A percentile compares a stretch with the other conserved stretches of the same genome.
Conservation (phyloP, 768 basidiomycete genomes). For the Pleurotus salmoneostramineus region DNA sequence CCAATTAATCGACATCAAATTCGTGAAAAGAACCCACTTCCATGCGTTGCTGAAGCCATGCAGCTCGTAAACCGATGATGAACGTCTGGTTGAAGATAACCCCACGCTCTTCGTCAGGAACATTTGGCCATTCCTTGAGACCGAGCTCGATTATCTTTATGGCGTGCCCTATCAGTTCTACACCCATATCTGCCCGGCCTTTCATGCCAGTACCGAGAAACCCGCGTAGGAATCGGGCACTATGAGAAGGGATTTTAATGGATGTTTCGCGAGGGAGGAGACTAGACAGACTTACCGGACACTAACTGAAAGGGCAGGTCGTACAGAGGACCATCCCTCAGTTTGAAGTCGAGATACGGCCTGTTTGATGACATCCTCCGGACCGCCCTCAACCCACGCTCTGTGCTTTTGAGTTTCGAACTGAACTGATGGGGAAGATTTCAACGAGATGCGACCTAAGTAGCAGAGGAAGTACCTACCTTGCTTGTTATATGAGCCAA, state of each 20-base stretch:
- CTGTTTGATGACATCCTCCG: not conserved
- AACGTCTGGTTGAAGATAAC: constrained; percentile 38
- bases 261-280: too few relatives aligned
- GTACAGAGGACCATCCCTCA: constrained; percentile 2
- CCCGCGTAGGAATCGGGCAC: constrained; percentile 36
- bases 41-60: constrained; percentile 29
- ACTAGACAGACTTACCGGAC: not conserved
- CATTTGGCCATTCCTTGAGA: constrained; percentile 29
- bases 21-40: constrained; percentile 16
- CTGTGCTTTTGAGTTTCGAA: not conserved
- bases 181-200: constrained; percentile 14
- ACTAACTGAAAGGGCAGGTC: constrained; percentile 2
- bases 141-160: constrained; percentile 43
- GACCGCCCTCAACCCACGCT: not conserved
- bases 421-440: not conserved
- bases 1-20: not conserved
- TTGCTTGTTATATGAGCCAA: not conserved
- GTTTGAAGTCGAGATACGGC: not conserved
- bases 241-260: constrained; percentile 13
- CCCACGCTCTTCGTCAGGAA: constrained; percentile 33
- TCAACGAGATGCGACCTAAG: not conserved
- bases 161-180: constrained; percentile 31
- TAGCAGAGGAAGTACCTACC: not conserved
- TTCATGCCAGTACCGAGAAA: constrained; percentile 19
- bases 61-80: constrained; percentile 33